Percentiles rank a stretch among this genome's conserved stretches.
These are phyloP conservation scores for Alternaria conjuncta DNA, from an alignment of 2,329 filamentous ascomycete genomes.

Conservation along the genomic window DNA sequence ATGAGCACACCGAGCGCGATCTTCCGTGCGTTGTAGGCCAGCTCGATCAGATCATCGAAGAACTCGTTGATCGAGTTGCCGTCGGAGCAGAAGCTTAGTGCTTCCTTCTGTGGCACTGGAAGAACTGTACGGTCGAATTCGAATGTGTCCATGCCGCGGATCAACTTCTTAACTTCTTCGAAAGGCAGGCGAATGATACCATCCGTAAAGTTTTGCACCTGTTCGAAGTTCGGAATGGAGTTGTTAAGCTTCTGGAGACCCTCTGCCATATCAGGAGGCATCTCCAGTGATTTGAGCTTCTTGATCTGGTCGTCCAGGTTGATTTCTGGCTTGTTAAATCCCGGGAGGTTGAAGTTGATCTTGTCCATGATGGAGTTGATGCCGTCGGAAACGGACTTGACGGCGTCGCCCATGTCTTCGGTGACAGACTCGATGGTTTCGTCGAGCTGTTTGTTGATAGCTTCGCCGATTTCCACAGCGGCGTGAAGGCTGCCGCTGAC, in stretches of 20 bases:
- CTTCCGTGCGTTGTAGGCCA: slow-evolving; percentile 72
- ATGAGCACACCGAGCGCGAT: slow-evolving; percentile 79
- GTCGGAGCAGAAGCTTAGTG: slow-evolving; percentile 85
- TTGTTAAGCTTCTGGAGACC: slow-evolving; percentile 75
- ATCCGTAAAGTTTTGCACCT: slow-evolving; percentile 83
- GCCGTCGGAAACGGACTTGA: slow-evolving; percentile 41
- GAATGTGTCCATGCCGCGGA: slow-evolving; percentile 75
- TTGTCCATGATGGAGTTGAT: slow-evolving; percentile 51
- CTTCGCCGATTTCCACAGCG: slow-evolving; percentile 67
- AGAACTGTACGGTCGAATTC: slow-evolving; percentile 79
- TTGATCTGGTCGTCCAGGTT: slow-evolving; percentile 70
- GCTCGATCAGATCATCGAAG: slow-evolving; percentile 73
- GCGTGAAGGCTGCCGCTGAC: slow-evolving; percentile 79
- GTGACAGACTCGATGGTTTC: slow-evolving; percentile 66
- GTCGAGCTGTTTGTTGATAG: slow-evolving; percentile 67
- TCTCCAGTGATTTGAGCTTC: slow-evolving; percentile 71
- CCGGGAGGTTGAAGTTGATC: slow-evolving; percentile 51
- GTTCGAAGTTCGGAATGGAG: slow-evolving; percentile 80
- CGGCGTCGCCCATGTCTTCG: slow-evolving; percentile 53
- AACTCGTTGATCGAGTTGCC: slow-evolving; percentile 83
- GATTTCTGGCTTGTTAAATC: slow-evolving; percentile 59
- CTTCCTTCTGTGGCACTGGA: slow-evolving; percentile 81
- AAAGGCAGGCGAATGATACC: slow-evolving; percentile 80
- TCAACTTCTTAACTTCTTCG: slow-evolving; percentile 73
- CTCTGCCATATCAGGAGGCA: slow-evolving; percentile 71